These are phyloP conservation scores for Pyrenochaeta sp. DNA, from an alignment of 2,329 filamentous ascomycete genomes.

Conservation along the genomic window DNA sequence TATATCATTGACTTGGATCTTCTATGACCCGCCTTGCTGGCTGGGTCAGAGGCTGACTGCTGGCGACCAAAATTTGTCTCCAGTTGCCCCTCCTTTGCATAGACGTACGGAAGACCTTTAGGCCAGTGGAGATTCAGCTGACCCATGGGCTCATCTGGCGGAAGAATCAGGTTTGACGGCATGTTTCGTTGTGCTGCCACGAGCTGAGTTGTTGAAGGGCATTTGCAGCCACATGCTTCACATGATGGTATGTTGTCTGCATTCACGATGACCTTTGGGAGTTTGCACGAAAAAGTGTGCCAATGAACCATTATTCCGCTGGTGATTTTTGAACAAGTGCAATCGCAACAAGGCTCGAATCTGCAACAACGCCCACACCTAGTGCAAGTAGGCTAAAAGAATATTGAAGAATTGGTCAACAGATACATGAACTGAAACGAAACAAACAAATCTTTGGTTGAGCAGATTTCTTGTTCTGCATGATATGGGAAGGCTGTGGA, in stretches of 20 bases:
- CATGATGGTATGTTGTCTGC: conserved; percentile 1
- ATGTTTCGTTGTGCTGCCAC: background rate
- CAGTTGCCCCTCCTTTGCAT: background rate
- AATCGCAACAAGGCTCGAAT: no score
- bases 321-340: no score
- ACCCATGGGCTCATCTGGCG: conserved; percentile 6
- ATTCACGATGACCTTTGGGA: conserved; percentile 5
- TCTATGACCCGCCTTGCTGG: background rate
- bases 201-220: conserved; percentile 2
- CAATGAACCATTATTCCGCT: no score
- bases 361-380: no score
- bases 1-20: background rate
- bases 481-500: no score
- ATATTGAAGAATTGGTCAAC: no score
- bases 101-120: conserved; percentile 5
- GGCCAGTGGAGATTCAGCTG: conserved; percentile 14
- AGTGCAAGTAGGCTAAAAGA: no score
- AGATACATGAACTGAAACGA: no score
- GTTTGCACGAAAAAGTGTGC: no score
- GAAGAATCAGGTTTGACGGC: conserved; percentile 1
- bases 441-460: no score
- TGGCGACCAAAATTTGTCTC: background rate
- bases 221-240: conserved; percentile 2
- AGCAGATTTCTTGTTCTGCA: no score
- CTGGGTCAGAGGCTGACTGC: background rate